Percentiles rank a stretch among this genome's conserved stretches.
phyloP scores from a whole-genome alignment of 2,329 filamentous ascomycete species.

The Xylariaceae sp. region DNA sequence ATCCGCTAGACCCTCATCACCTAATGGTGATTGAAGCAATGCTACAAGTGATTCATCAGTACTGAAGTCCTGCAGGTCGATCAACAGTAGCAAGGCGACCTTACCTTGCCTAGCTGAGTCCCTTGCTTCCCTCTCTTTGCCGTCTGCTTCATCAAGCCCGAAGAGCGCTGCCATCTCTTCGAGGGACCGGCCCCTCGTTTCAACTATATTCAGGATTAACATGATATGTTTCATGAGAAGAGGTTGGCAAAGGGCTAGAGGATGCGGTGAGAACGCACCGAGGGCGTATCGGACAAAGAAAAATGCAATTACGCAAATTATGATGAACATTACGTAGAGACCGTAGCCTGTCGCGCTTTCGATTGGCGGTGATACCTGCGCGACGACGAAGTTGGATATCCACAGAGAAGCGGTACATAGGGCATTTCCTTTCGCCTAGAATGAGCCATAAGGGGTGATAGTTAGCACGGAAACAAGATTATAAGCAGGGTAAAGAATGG shows the following conservation, averaged over 20 bases:
- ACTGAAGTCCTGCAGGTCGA: neutral
- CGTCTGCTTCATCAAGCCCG: slow-evolving; percentile 19
- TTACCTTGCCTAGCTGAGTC: slow-evolving; percentile 29
- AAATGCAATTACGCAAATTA: slow-evolving; percentile 37
- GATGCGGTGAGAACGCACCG: slow-evolving; percentile 18
- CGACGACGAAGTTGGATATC: slow-evolving; percentile 39
- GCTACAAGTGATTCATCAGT: slow-evolving; percentile 1
- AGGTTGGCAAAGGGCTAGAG: neutral
- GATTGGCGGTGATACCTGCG: slow-evolving; percentile 36
- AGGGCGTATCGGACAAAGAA: slow-evolving; percentile 37
- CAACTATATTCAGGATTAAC: slow-evolving; percentile 12
- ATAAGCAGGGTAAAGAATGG: neutral
- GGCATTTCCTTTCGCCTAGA: slow-evolving; percentile 40
- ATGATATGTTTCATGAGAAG: neutral
- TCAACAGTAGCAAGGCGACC: neutral
- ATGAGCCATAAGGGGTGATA: neutral
- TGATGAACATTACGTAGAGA: slow-evolving; percentile 36
- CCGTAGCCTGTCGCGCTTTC: slow-evolving; percentile 37
- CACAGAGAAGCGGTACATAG: slow-evolving; percentile 40
- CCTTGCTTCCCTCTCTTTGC: slow-evolving; percentile 19
- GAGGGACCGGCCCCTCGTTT: slow-evolving; percentile 23
- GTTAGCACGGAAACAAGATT: neutral
- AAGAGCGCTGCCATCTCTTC: slow-evolving; percentile 38
- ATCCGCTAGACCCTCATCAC: neutral
- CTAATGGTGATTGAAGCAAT: slow-evolving; percentile 2